Percentiles rank a stretch among this genome's conserved stretches.
phyloP scores from a whole-genome alignment of 495 filamentous ascomycete species.

The Penicillium parvum region DNA sequence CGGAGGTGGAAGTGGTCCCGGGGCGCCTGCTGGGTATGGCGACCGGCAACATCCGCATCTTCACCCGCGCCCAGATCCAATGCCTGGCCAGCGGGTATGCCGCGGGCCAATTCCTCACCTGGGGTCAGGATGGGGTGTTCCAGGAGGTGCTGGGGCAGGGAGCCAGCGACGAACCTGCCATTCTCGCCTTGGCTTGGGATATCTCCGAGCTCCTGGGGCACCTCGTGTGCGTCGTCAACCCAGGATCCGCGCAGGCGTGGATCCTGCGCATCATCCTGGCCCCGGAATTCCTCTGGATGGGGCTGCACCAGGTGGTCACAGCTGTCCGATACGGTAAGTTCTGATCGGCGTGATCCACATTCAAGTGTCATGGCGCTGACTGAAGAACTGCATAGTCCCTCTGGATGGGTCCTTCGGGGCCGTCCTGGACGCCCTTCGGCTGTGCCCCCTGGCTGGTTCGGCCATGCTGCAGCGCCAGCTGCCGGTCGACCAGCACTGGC shows the following conservation, averaged over 20 bases:
- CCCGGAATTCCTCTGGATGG: constrained; percentile 5
- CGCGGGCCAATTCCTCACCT: background rate
- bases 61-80: background rate
- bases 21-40: background rate
- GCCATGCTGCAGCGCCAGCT: background rate
- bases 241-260: background rate
- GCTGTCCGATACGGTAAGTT: background rate
- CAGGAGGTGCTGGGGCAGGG: background rate
- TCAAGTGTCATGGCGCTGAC: too few species aligned
- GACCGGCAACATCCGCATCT: background rate
- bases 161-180: background rate
- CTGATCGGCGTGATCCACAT: too few species aligned
- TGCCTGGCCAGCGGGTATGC: background rate
- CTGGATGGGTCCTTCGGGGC: background rate
- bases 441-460: background rate
- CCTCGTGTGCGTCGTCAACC: constrained; percentile 5
- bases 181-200: background rate
- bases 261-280: constrained; percentile 2
- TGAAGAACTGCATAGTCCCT: too few species aligned
- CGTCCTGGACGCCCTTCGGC: background rate
- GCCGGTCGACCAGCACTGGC: background rate
- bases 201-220: background rate
- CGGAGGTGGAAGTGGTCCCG: too few species aligned
- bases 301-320: constrained; percentile 5
- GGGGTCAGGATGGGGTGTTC: background rate